Evolutionary conservation across 495 filamentous ascomycete genomes (phyloP).

Genomic region (Podospora appendiculata): DNA sequence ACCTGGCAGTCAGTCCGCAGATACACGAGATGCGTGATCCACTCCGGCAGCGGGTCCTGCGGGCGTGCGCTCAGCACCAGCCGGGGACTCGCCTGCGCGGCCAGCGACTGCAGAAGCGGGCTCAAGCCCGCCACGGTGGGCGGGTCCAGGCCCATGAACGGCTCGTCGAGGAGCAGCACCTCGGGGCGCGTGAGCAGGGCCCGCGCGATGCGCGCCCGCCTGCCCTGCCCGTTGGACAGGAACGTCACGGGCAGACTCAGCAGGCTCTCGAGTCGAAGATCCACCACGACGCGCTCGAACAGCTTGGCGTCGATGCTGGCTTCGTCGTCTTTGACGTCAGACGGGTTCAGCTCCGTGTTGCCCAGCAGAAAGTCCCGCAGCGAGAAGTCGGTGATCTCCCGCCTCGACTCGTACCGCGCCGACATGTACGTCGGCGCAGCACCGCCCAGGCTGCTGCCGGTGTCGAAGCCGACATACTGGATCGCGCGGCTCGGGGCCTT

Average conservation of each 20-base stretch:
- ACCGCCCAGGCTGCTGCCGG: slow-evolving; percentile 30
- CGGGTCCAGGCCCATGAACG: slow-evolving; percentile 95
- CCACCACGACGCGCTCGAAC: slow-evolving; percentile 52
- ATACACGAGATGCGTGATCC: slow-evolving; percentile 76
- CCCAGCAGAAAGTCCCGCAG: slow-evolving; percentile 71
- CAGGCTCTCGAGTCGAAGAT: slow-evolving; percentile 57
- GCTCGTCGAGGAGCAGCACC: slow-evolving; percentile 82
- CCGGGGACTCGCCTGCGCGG: slow-evolving; percentile 55
- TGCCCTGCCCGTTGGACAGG: slow-evolving; percentile 86
- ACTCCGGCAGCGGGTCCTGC: slow-evolving; percentile 78
- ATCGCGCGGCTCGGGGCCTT: slow-evolving; percentile 59
- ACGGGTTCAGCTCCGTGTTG: slow-evolving; percentile 63
- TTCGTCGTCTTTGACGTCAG: slow-evolving; percentile 36
- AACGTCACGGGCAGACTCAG: slow-evolving; percentile 75
- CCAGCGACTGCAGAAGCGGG: slow-evolving; percentile 56
- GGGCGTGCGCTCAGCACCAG: slow-evolving; percentile 71
- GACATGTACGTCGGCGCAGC: slow-evolving; percentile 70
- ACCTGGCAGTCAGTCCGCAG: slow-evolving; percentile 55
- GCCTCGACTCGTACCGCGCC: slow-evolving; percentile 82
- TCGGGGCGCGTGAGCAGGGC: slow-evolving; percentile 73
- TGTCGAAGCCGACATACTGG: slow-evolving; percentile 75
- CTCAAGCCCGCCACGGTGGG: slow-evolving; percentile 63
- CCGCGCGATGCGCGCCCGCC: slow-evolving; percentile 79
- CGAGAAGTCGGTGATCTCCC: slow-evolving; percentile 82
- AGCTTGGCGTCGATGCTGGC: slow-evolving; percentile 30